Evolutionary conservation across 164 flowering plant species (phyloP).

Genomic region (Berberis thunbergii): DNA sequence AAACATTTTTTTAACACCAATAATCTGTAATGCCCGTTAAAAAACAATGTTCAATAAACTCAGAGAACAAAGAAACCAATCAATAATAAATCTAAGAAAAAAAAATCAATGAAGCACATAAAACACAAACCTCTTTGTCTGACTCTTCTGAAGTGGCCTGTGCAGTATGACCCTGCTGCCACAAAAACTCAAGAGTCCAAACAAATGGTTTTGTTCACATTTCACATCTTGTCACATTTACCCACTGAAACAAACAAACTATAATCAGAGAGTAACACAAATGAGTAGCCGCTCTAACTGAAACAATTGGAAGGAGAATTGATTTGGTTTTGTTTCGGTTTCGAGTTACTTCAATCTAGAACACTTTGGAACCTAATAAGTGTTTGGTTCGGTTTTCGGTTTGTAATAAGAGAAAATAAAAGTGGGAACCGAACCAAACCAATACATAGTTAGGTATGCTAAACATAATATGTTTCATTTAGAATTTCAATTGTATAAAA

Average conservation of each 20-base stretch:
- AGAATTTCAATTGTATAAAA: too few species aligned
- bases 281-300: neutral
- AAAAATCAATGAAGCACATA: neutral
- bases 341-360: too few species aligned
- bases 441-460: too few species aligned
- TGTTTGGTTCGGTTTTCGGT: too few species aligned
- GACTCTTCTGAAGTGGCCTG: slow-evolving; percentile 93
- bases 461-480: too few species aligned
- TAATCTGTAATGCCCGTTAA: slow-evolving; percentile 90
- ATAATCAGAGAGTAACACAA: neutral
- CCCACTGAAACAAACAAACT: slow-evolving; percentile 57
- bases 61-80: neutral
- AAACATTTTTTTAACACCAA: slow-evolving; percentile 49
- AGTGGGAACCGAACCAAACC: too few species aligned
- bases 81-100: neutral
- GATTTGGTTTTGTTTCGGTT: too few species aligned
- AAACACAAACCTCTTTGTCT: slow-evolving; percentile 86
- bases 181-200: slow-evolving; percentile 92
- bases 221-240: slow-evolving; percentile 98
- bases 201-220: slow-evolving; percentile 97
- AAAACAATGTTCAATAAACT: slow-evolving; percentile 14
- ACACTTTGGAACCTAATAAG: too few species aligned
- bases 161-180: slow-evolving; percentile 99
- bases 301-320: too few species aligned
- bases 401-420: too few species aligned